These are phyloP conservation scores for Sugiyamaella americana DNA, from an alignment of 805 yeast genomes.

Conservation along the genomic window DNA sequence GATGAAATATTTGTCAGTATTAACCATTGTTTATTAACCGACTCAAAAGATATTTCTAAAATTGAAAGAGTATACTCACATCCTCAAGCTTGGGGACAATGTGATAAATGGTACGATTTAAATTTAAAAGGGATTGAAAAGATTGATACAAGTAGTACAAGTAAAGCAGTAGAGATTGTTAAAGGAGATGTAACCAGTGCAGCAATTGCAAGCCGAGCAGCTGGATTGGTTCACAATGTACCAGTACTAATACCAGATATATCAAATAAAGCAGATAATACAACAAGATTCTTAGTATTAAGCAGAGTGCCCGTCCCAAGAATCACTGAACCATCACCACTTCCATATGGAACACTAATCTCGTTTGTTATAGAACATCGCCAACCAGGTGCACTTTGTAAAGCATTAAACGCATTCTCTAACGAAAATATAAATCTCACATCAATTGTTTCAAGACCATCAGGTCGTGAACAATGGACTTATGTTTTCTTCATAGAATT, in stretches of 20 bases:
- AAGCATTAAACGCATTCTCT: slow-evolving; percentile 54
- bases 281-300: slow-evolving; percentile 77
- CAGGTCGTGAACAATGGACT: slow-evolving; percentile 62
- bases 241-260: slow-evolving; percentile 51
- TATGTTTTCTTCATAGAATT: slow-evolving; percentile 78
- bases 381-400: slow-evolving; percentile 65
- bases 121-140: slow-evolving; percentile 36
- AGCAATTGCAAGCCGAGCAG: slow-evolving; percentile 68
- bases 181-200: slow-evolving; percentile 42
- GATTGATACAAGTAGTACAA: slow-evolving; percentile 72
- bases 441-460: slow-evolving; percentile 73
- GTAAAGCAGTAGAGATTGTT: slow-evolving; percentile 73
- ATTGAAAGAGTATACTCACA: slow-evolving; percentile 72
- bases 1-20: slow-evolving; percentile 81
- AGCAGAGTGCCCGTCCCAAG: not conserved
- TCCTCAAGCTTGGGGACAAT: slow-evolving; percentile 98
- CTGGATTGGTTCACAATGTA: slow-evolving; percentile 53
- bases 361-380: slow-evolving; percentile 61
- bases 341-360: slow-evolving; percentile 43
- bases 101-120: slow-evolving; percentile 46
- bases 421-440: slow-evolving; percentile 55
- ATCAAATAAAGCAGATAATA: slow-evolving; percentile 69
- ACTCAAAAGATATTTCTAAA: slow-evolving; percentile 32
- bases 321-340: slow-evolving; percentile 3
- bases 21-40: slow-evolving; percentile 65